These are phyloP conservation scores for Spatholobus suberectus DNA, from an alignment of 306 rosid species.

Conservation along the genomic window DNA sequence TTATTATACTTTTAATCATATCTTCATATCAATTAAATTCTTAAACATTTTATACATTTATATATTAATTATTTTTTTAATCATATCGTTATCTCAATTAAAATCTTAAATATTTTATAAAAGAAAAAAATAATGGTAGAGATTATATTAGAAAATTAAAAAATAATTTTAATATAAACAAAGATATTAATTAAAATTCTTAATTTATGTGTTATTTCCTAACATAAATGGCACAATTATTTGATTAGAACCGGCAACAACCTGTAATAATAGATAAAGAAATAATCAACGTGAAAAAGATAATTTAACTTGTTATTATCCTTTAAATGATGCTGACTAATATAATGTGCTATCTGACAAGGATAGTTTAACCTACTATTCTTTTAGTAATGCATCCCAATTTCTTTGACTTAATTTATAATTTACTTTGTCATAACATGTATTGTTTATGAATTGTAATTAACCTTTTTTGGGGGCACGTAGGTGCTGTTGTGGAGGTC, in stretches of 20 bases:
- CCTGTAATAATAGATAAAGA: neutral
- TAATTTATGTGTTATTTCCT: neutral
- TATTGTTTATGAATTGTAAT: neutral
- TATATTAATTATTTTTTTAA: neutral
- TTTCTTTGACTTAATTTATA: neutral
- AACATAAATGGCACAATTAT: neutral
- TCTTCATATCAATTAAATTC: neutral
- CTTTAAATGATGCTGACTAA: neutral
- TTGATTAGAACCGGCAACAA: neutral
- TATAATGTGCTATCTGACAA: neutral
- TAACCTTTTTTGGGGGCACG: neutral
- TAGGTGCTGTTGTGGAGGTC: slow-evolving; percentile 86
- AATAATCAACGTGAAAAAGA: neutral
- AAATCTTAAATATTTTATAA: neutral
- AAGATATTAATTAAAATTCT: neutral
- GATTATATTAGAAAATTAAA: neutral
- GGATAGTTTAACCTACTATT: neutral
- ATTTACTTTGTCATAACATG: neutral
- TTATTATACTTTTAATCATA: neutral
- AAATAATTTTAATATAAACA: neutral
- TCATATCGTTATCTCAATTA: neutral
- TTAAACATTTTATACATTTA: neutral
- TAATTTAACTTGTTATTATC: neutral
- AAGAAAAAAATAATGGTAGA: neutral
- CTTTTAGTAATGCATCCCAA: neutral